Conservation (phyloP, 495 filamentous ascomycete genomes). For the Hypoxylon intermedium region DNA sequence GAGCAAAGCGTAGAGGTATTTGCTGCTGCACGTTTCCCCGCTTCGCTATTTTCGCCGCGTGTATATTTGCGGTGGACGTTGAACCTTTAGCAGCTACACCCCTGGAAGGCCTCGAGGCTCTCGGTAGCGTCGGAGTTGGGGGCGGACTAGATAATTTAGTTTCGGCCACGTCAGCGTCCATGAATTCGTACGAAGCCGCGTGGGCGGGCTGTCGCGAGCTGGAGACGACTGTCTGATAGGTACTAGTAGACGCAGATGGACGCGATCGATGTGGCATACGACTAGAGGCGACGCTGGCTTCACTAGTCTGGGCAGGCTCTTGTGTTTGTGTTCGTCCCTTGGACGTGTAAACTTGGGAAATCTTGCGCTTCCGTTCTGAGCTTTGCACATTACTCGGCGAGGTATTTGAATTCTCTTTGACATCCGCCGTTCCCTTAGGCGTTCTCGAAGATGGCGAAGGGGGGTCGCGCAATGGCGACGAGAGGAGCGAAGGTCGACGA, state of each 20-base stretch:
- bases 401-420: constrained; percentile 9
- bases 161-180: constrained; percentile 23
- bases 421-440: constrained; percentile 13
- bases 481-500: constrained; percentile 25
- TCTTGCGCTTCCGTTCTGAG: constrained; percentile 41
- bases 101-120: constrained; percentile 18
- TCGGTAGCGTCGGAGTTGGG: constrained; percentile 37
- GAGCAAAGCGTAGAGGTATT: constrained; percentile 51
- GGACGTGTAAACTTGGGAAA: constrained; percentile 40
- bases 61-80: not conserved
- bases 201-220: constrained; percentile 16
- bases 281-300: not conserved
- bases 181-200: constrained; percentile 15
- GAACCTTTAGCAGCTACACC: not conserved
- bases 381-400: constrained; percentile 3
- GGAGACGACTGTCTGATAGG: not conserved
- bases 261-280: constrained; percentile 27
- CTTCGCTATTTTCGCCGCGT: not conserved
- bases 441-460: constrained; percentile 17
- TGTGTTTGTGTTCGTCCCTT: constrained; percentile 29
- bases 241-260: constrained; percentile 14
- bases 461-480: constrained; percentile 25
- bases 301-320: constrained; percentile 7
- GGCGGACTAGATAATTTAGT: constrained; percentile 40
- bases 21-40: constrained; percentile 33